These are phyloP conservation scores for Sporothrix brunneoviolacea DNA, from an alignment of 2,329 filamentous ascomycete genomes.

Conservation along the genomic window DNA sequence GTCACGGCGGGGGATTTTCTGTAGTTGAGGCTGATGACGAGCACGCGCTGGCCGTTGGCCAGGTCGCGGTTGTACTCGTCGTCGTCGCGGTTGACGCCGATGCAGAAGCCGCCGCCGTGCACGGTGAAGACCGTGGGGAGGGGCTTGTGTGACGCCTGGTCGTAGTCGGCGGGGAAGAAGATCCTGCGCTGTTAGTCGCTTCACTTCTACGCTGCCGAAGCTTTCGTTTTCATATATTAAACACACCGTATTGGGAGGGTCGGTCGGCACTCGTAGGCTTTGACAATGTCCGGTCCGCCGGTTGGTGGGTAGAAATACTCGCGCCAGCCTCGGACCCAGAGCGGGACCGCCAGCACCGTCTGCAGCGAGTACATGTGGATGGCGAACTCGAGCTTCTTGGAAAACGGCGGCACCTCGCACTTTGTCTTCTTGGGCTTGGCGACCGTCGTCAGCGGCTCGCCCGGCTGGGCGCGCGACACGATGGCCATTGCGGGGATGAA, in stretches of 20 bases:
- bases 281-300: conserved; percentile 26
- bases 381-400: conserved; percentile 21
- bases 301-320: conserved; percentile 24
- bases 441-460: conserved; percentile 2
- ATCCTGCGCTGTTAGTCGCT: too few species aligned
- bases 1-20: conserved; percentile 35
- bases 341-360: conserved; percentile 15
- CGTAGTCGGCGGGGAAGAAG: conserved; percentile 34
- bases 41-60: conserved; percentile 31
- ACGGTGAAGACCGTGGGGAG: conserved; percentile 41
- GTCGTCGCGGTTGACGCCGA: conserved; percentile 37
- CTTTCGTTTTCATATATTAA: too few species aligned
- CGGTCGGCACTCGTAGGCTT: conserved; percentile 30
- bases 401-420: conserved; percentile 16
- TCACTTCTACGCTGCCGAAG: too few species aligned
- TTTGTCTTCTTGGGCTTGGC: neutral
- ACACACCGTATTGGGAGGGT: conserved; percentile 27
- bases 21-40: conserved; percentile 45
- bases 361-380: conserved; percentile 23
- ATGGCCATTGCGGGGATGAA: conserved; percentile 1
- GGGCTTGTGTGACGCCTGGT: conserved; percentile 22
- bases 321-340: conserved; percentile 23
- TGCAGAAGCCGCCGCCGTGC: conserved; percentile 44
- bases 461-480: conserved; percentile 4
- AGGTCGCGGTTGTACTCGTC: conserved; percentile 40